Percentiles rank a stretch among this genome's conserved stretches.
These are phyloP conservation scores for Pichia sp. DNA, from an alignment of 1,139 yeast species.

Conservation along the genomic window DNA sequence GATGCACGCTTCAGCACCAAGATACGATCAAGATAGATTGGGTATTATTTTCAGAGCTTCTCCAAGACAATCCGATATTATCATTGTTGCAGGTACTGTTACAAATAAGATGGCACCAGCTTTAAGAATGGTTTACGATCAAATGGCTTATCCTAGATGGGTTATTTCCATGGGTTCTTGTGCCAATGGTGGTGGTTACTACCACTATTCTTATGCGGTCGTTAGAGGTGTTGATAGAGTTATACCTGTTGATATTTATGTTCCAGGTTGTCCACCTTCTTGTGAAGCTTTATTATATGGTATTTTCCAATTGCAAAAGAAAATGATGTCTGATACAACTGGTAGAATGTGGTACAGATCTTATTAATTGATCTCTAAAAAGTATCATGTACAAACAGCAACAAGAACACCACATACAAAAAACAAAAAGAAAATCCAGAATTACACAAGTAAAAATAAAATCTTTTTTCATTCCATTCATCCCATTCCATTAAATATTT, in stretches of 20 bases:
- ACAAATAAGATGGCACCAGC: slow-evolving; percentile 95
- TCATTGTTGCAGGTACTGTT: slow-evolving; percentile 90
- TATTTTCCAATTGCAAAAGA: slow-evolving; percentile 80
- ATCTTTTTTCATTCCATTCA: neutral
- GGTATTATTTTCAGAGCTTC: slow-evolving; percentile 94
- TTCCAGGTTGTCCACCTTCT: slow-evolving; percentile 93
- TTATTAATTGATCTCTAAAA: slow-evolving; percentile 12
- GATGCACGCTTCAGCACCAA: slow-evolving; percentile 92
- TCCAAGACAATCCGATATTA: slow-evolving; percentile 88
- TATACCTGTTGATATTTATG: slow-evolving; percentile 84
- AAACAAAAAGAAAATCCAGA: neutral
- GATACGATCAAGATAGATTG: slow-evolving; percentile 89
- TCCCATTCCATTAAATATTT: neutral
- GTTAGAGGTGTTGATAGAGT: slow-evolving; percentile 88
- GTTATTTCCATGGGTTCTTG: slow-evolving; percentile 93
- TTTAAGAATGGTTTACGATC: slow-evolving; percentile 86
- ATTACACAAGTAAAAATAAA: neutral
- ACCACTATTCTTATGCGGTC: slow-evolving; percentile 83
- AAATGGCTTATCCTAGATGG: slow-evolving; percentile 90
- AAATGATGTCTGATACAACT: slow-evolving; percentile 74
- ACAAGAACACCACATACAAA: neutral
- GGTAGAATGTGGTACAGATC: slow-evolving; percentile 81
- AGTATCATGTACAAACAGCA: too few species aligned
- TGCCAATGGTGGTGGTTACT: slow-evolving; percentile 93
- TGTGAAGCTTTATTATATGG: slow-evolving; percentile 90